These are phyloP conservation scores for Aspergillus ellipticus DNA, from an alignment of 495 filamentous ascomycete genomes.

Conservation along the genomic window DNA sequence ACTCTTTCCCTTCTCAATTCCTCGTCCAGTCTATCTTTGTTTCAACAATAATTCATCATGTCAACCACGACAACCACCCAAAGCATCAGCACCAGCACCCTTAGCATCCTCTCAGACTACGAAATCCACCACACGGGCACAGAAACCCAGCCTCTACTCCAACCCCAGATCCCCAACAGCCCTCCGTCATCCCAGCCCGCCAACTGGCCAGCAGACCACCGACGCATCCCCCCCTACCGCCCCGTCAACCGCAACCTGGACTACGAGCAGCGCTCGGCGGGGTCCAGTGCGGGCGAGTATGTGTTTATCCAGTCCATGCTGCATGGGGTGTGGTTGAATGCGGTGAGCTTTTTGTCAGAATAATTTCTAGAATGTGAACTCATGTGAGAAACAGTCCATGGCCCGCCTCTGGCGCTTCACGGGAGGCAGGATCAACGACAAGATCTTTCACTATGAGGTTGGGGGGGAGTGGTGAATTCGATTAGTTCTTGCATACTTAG, in stretches of 20 bases:
- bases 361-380: neutral
- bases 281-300: conserved; percentile 37
- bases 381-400: conserved; percentile 23
- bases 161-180: conserved; percentile 3
- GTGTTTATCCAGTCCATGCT: conserved; percentile 51
- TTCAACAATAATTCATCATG: conserved; percentile 24
- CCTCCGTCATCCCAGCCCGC: conserved; percentile 11
- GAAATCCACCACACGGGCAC: conserved; percentile 38
- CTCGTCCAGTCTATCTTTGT: neutral
- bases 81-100: conserved; percentile 19
- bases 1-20: no score
- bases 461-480: conserved; percentile 46
- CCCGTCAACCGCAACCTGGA: conserved; percentile 46
- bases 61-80: conserved; percentile 32
- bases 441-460: conserved; percentile 44
- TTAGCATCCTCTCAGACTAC: conserved; percentile 44
- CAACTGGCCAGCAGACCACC: conserved; percentile 44
- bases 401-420: conserved; percentile 42
- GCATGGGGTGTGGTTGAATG: conserved; percentile 48
- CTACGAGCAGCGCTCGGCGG: conserved; percentile 35
- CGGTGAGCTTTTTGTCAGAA: conserved; percentile 49
- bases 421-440: conserved; percentile 39
- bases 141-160: neutral
- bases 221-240: conserved; percentile 47
- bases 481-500: no score